Evolutionary conservation across 179 eudicot genomes (phyloP).

Genomic region (Silene coronaria): DNA sequence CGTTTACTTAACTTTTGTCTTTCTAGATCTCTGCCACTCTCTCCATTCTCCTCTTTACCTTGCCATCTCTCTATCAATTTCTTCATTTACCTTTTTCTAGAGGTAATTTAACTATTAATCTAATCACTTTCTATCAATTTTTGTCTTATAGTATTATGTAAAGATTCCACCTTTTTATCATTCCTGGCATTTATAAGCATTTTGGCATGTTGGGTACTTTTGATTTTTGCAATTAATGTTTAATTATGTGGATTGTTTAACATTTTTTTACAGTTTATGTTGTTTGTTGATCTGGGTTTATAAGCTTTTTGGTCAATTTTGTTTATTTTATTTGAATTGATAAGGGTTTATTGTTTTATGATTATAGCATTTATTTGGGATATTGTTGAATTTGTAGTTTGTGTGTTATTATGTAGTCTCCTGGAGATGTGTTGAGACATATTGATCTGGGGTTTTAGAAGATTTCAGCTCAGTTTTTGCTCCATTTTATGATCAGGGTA

Average conservation of each 20-base stretch:
- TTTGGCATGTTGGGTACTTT: conserved; percentile 11
- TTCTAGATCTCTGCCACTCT: conserved; percentile 23
- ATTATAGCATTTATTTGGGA: conserved; percentile 10
- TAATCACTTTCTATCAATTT: background rate
- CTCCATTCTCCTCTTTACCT: background rate
- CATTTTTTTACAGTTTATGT: background rate
- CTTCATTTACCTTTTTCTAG: background rate
- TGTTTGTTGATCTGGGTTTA: conserved; percentile 22
- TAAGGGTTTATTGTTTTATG: conserved; percentile 3
- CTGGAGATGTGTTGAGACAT: background rate
- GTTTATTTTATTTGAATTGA: background rate
- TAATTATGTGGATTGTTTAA: background rate
- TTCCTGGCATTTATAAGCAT: background rate
- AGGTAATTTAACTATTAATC: conserved; percentile 11
- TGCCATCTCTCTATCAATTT: conserved; percentile 12
- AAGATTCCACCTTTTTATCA: conserved; percentile 7
- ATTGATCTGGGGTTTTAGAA: conserved; percentile 6
- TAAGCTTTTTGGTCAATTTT: conserved; percentile 4
- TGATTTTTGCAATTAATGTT: conserved; percentile 9
- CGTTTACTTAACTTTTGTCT: background rate
- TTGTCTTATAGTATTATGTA: background rate
- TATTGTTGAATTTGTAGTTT: conserved; percentile 2
- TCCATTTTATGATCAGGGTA: too few species aligned
- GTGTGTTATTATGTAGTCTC: background rate
- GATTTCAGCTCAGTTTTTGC: background rate